Base-by-base conservation (phyloP, 75 land plant species). In the Pinus taeda region DNA sequence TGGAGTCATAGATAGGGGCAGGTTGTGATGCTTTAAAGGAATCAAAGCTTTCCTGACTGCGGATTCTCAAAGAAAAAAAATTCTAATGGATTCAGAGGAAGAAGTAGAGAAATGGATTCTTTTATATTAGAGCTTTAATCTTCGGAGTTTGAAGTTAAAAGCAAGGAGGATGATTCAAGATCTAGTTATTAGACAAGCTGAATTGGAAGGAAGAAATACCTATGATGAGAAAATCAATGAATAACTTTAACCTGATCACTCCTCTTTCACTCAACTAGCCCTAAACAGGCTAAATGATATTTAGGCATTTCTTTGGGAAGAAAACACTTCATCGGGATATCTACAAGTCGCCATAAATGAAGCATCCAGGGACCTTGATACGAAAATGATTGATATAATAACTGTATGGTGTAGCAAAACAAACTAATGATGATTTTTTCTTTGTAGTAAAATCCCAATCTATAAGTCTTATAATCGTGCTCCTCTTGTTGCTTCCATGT, bases 121-220 rank as follows among this genome's bases (percentile, higher is more conserved):
- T 45, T 85, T 76, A 74, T 90, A n/a, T 20, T 83, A 18, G 90
- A 87, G 26, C 83, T 66, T 61, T 80, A 77, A 45, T 64, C 79
- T 24, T 56, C 57, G 15, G 57, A 81, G 18, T 87, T 90, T 79
- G 84, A 79, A 49, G 73, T 67, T 57, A 79, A 78, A 36, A 71
- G 87, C 75, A 85, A 83, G 58, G 84, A 79, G 56, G 85, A 73
- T 17, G 92, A 87, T 83, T 13, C 62, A 57, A 49, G 39, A 53
- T 8, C 75, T 77, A 57, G 17, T 26, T 9, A 63, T 6, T 11
- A 75, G 56, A 60, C 4, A 86, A 36, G 75, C 76, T 15, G 82
- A 84, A 39, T 29, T 82, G 20, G 12, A 82, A 37, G 72, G 72
- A 24, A 24, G 56, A 6, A n/a, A 77, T 73, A 7, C 13, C 33